Evolutionary conservation across 192 early-diverging fungal species (phyloP), one percentile per base, ranked within the genome.

Genomic region (Backusella luteola): DNA sequence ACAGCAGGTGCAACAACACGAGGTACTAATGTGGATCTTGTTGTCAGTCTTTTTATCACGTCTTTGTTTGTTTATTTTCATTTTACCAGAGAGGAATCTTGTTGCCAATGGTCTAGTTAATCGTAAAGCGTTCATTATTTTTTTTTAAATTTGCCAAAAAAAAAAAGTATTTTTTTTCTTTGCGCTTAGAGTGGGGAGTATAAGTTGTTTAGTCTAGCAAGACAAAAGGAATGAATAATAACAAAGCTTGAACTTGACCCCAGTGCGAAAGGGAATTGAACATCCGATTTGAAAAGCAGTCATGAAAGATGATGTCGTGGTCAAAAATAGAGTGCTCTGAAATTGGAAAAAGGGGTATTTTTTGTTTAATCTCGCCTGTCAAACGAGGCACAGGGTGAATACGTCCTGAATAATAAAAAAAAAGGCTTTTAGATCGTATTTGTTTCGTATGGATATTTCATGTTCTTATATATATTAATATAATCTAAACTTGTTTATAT

Each of bases 1-100:
- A 36, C 76, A 63, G 77, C 46, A 63, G 81, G 81, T 38, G 75
- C 78, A 41, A 38, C 32, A 38, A 78, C 38, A 42, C 77, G 77
- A 36, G 72, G 44, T 34, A 46, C 70, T 72, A 68, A 67, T 2
- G 26, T 32, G 7, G 19, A 26, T 19, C 6, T 15, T 32, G 26
- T 68, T 34, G 7, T 34, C 19, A 34, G 19, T n/a, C 14, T 38
- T 29, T 38, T 14, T 36, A 36, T 36, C n/a, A 6, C 21, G 23
- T 4, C 2, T 68, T 19, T 9, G 7, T 8, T 8, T 11, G 67
- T 19, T 19, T 34, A 36, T 68, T 36, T 68, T 36, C 38, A 39
- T 0, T 68, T 68, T 68, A 68, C 67, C 67, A 36, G 67, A 68
- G 67, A 68, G n/a, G 35, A 38, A 68, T 38, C 67, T 38, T n/a